A percentile compares a stretch with the other conserved stretches of the same genome.
Conservation (phyloP, 305 asterid species). For the Ajuga reptans region DNA sequence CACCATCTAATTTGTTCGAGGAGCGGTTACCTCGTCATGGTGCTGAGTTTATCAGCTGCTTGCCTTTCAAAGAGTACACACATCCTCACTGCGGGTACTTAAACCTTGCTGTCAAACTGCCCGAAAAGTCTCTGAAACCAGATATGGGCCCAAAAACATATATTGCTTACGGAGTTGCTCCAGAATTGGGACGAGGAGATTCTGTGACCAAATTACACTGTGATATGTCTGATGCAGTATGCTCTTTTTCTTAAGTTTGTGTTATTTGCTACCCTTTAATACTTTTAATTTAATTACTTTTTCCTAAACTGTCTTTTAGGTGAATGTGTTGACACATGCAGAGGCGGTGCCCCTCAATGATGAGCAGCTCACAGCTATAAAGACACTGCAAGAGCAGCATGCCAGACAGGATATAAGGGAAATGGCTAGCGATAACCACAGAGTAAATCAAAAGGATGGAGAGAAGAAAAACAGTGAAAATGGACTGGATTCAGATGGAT, state of each 20-base stretch:
- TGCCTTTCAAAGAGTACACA: slow-evolving; percentile 83
- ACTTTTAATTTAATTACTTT: neutral
- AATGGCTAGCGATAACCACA: slow-evolving; percentile 19
- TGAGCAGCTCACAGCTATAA: slow-evolving; percentile 28
- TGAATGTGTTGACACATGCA: slow-evolving; percentile 76
- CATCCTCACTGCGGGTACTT: slow-evolving; percentile 66
- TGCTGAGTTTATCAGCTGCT: slow-evolving; percentile 58
- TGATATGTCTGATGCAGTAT: slow-evolving; percentile 76
- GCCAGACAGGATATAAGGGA: slow-evolving; percentile 54
- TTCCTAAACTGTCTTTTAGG: slow-evolving; percentile 33
- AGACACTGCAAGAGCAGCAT: slow-evolving; percentile 34
- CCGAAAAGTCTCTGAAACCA: slow-evolving; percentile 45
- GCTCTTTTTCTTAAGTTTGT: slow-evolving; percentile 17
- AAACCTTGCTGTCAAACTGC: slow-evolving; percentile 62
- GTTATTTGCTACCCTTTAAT: slow-evolving; percentile 6
- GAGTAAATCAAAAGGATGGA: slow-evolving; percentile 8
- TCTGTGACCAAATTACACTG: slow-evolving; percentile 87
- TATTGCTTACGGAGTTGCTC: slow-evolving; percentile 68
- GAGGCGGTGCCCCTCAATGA: slow-evolving; percentile 27
- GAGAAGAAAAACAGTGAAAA: slow-evolving; percentile 24
- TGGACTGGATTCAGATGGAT: slow-evolving; percentile 12
- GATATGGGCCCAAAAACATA: slow-evolving; percentile 90
- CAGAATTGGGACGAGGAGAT: slow-evolving; percentile 86
- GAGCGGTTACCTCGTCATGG: slow-evolving; percentile 70
- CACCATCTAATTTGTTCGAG: slow-evolving; percentile 56